These are phyloP conservation scores for Tolypocladium inflatum DNA, from an alignment of 2,329 filamentous ascomycete species.

Conservation along the genomic window DNA sequence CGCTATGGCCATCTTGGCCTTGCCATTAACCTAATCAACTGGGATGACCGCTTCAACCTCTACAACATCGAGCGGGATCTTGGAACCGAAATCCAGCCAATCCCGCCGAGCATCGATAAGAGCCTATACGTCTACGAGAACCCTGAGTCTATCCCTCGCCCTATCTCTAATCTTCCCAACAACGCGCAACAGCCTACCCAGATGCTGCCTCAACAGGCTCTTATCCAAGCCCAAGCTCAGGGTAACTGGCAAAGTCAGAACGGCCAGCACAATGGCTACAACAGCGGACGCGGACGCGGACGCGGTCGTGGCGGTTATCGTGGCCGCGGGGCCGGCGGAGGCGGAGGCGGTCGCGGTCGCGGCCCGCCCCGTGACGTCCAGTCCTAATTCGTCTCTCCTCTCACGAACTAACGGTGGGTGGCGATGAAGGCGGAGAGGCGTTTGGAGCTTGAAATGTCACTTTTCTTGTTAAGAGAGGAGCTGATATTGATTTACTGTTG, in stretches of 20 bases:
- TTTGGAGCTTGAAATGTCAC: slow-evolving; percentile 4
- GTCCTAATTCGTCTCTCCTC: slow-evolving; percentile 19
- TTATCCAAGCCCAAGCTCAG: slow-evolving; percentile 17
- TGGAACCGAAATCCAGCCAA: slow-evolving; percentile 95
- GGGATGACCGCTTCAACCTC: slow-evolving; percentile 97
- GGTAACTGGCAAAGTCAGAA: slow-evolving; percentile 33
- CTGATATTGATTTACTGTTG: slow-evolving; percentile 21
- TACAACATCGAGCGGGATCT: slow-evolving; percentile 98
- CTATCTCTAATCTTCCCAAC: slow-evolving; percentile 44
- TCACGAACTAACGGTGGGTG: slow-evolving; percentile 10
- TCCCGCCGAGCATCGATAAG: slow-evolving; percentile 90
- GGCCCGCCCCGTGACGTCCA: slow-evolving; percentile 25
- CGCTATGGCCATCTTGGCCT: slow-evolving; percentile 95
- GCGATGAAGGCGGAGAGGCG: slow-evolving; percentile 6
- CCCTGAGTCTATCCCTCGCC: slow-evolving; percentile 87
- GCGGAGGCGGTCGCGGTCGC: slow-evolving; percentile 23
- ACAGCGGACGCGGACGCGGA: slow-evolving; percentile 25
- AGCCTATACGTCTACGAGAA: slow-evolving; percentile 97
- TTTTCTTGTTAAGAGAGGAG: slow-evolving; percentile 9
- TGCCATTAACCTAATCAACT: slow-evolving; percentile 98
- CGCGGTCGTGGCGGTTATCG: slow-evolving; percentile 24
- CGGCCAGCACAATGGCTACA: slow-evolving; percentile 25
- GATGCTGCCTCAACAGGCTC: slow-evolving; percentile 9
- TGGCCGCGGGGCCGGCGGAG: slow-evolving; percentile 24
- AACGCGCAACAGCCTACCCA: slow-evolving; percentile 20